Evolutionary conservation across 768 basidiomycete genomes (phyloP).

Genomic region (Chiua virens): DNA sequence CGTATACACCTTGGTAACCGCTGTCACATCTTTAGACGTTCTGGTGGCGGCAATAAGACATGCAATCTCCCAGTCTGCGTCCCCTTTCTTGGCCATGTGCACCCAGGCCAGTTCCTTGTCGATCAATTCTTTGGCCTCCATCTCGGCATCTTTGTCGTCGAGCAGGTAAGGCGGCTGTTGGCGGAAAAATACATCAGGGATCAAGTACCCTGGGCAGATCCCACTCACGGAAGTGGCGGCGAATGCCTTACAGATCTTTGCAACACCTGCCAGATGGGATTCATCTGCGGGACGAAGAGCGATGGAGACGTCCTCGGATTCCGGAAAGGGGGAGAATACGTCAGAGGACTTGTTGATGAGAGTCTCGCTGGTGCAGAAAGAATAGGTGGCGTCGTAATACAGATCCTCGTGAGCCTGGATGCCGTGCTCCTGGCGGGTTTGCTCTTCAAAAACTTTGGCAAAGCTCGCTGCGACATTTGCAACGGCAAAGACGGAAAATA

Average conservation of each 20-base stretch:
- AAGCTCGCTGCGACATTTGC: constrained; percentile 48
- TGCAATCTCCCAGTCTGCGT: constrained; percentile 42
- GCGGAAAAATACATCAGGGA: background rate
- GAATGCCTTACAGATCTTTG: constrained; percentile 54
- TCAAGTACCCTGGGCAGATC: background rate
- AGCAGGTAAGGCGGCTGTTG: constrained; percentile 57
- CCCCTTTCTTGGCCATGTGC: constrained; percentile 41
- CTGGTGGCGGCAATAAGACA: constrained; percentile 71
- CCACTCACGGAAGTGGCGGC: constrained; percentile 55
- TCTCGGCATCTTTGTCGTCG: constrained; percentile 37
- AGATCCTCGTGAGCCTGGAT: constrained; percentile 35
- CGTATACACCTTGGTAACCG: constrained; percentile 75
- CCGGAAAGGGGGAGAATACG: background rate
- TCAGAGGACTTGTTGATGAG: constrained; percentile 25
- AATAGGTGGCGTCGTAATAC: constrained; percentile 64
- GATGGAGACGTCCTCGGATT: constrained; percentile 18
- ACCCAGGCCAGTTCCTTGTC: constrained; percentile 56
- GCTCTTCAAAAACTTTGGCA: constrained; percentile 45
- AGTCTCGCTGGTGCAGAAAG: constrained; percentile 51
- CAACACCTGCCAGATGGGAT: constrained; percentile 37
- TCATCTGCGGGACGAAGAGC: constrained; percentile 34
- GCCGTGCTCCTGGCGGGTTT: constrained; percentile 1
- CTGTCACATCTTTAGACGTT: constrained; percentile 52
- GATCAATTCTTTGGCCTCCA: constrained; percentile 55
- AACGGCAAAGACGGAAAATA: constrained; percentile 68